phyloP scores from a whole-genome alignment of 2,329 filamentous ascomycete species.

The Sphaerulina musiva region DNA sequence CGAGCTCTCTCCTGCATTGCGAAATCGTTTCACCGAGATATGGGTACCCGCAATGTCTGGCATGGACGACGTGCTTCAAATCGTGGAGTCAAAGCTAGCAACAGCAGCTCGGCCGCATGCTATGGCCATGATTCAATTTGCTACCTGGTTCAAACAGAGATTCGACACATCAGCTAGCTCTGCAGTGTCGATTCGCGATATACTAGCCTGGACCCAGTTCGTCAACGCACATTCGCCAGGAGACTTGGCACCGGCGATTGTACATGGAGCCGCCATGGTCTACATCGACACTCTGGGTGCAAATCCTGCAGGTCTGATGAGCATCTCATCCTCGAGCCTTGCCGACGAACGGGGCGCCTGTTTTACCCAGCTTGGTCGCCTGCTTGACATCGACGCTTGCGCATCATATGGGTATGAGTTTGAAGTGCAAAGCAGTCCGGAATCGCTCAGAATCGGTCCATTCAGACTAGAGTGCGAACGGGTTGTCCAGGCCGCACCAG shows the following conservation, averaged over 20 bases:
- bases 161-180: conserved; percentile 70
- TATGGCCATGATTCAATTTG: conserved; percentile 71
- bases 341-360: conserved; percentile 66
- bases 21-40: conserved; percentile 97
- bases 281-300: conserved; percentile 94
- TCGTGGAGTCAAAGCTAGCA: conserved; percentile 69
- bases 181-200: conserved; percentile 82
- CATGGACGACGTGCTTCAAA: conserved; percentile 77
- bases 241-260: conserved; percentile 36
- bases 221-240: conserved; percentile 52
- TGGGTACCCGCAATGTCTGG: conserved; percentile 90
- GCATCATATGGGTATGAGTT: conserved; percentile 60
- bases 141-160: conserved; percentile 81
- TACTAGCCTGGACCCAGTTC: conserved; percentile 89
- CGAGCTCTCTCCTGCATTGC: conserved; percentile 86
- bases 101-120: conserved; percentile 53
- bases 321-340: conserved; percentile 63
- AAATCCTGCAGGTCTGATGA: conserved; percentile 82
- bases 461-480: conserved; percentile 56
- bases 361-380: conserved; percentile 60
- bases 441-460: conserved; percentile 60
- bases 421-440: conserved; percentile 50
- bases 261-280: conserved; percentile 90
- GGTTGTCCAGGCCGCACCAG: conserved; percentile 32
- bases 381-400: conserved; percentile 59